Conservation (phyloP, 148 eudicot genomes). For the Selenicereus undatus region DNA sequence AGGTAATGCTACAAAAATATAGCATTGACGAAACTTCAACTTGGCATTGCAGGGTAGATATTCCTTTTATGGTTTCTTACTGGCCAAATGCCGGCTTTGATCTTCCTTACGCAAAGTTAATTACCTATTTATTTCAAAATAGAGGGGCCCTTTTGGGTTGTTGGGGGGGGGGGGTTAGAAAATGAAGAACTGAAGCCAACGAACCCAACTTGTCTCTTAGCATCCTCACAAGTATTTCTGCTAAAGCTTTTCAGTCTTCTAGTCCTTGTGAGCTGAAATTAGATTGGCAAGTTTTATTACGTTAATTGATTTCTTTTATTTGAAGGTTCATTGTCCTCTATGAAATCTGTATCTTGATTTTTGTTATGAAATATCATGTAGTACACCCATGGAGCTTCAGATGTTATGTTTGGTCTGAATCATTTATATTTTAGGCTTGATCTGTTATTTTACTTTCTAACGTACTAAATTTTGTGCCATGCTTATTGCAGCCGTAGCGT, state of each 20-base stretch:
- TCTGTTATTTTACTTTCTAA: neutral
- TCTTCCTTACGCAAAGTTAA: neutral
- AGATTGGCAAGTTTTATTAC: neutral
- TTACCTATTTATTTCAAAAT: too few species aligned
- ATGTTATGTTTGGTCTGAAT: neutral
- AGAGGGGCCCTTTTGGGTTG: too few species aligned
- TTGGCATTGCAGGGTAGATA: neutral
- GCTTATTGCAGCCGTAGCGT: conserved; percentile 37
- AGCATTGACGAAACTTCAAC: neutral
- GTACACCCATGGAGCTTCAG: neutral
- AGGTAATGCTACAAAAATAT: neutral
- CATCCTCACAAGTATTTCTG: neutral
- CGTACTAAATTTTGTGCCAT: conserved; percentile 14
- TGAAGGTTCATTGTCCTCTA: neutral
- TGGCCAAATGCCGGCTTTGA: neutral
- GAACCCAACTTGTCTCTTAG: neutral
- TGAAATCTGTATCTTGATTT: neutral
- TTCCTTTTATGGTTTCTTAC: neutral
- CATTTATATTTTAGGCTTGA: neutral
- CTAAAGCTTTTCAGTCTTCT: neutral
- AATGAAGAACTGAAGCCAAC: neutral
- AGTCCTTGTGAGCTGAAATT: neutral
- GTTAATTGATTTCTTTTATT: neutral
- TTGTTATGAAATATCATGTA: neutral
- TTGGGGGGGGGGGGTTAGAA: neutral